Base-by-base conservation (phyloP, 495 filamentous ascomycete genomes). In the Aspergillus ostianus region DNA sequence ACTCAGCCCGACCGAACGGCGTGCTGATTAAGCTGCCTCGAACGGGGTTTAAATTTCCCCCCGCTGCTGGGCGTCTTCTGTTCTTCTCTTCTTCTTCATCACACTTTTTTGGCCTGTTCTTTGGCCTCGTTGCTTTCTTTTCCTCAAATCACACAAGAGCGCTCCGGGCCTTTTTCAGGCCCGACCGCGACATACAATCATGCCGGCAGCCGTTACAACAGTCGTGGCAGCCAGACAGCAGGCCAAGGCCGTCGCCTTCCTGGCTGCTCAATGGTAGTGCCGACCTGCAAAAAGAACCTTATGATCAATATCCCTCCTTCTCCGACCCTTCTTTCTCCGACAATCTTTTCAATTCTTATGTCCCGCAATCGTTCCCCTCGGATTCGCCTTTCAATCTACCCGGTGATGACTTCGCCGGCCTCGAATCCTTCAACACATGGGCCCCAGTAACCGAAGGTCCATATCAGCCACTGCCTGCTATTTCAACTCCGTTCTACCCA, bases 141-240 rank as follows among this genome's bases (percentile, higher is more conserved):
- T 17, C 10, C 23, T 51, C 18, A 32, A 47, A 29, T 15, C 13
- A 8, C 6, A 2, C 8, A 32, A 50, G 9, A 20, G 46, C 45
- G 19, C n/a, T 13, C 47, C 44, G 41, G 55, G 55, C 41, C 55
- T 47, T 27, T 21, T 13, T 26, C 9, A 57, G 55, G 55, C 55
- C 55, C 55, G 55, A 50, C 47, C 30, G 47, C 21, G 55, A 30
- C 19, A 57, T 57, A 47, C 55, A 57, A 32, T 26, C 55, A 57
- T 57, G 55, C 8, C 55, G 26, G 47, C 55, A 19, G 17, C 55
- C 29, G 55, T 29, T 23, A 44, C 55, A 50, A 44, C 46, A 26
- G 7, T 47, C 55, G 55, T 47, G 19, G 47, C 55, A 49, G 29
- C 26, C 47, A 13, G 4, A n/a, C 36, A 21, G 26, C 20, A 30